Percentiles rank a stretch among this genome's conserved stretches.
Evolutionary conservation across 768 basidiomycete genomes (phyloP).

Genomic region (Tremella yokohamensis): DNA sequence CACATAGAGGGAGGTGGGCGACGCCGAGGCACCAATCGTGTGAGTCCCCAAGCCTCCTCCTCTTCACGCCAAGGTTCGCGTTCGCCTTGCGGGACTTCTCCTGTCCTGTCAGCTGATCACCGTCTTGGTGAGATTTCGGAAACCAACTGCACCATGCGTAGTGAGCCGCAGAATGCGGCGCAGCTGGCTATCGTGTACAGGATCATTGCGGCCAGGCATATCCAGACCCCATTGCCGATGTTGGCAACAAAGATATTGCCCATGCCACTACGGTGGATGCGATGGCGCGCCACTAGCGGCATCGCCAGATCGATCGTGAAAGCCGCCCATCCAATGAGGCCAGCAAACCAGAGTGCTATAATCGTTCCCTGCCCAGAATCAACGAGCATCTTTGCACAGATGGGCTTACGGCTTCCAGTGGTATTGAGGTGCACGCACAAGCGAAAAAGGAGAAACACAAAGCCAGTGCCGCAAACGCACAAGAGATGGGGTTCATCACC

Average conservation of each 20-base stretch:
- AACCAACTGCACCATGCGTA: no score
- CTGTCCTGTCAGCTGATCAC: no score
- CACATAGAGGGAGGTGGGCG: no score
- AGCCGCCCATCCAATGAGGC: slow-evolving; percentile 28
- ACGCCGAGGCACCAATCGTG: no score
- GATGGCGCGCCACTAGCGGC: slow-evolving; percentile 25
- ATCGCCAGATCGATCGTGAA: slow-evolving; percentile 36
- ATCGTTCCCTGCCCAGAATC: slow-evolving; percentile 22
- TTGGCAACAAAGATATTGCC: slow-evolving; percentile 17
- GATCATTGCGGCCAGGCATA: slow-evolving; percentile 25
- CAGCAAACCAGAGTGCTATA: slow-evolving; percentile 29
- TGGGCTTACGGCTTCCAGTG: slow-evolving; percentile 35
- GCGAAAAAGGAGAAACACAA: slow-evolving; percentile 39
- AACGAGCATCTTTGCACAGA: background rate
- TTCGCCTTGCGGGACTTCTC: no score
- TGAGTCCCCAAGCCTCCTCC: no score
- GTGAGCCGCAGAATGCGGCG: no score
- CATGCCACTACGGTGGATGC: slow-evolving; percentile 20
- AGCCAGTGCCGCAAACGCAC: slow-evolving; percentile 34
- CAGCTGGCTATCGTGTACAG: no score
- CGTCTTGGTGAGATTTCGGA: no score
- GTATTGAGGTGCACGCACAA: slow-evolving; percentile 31
- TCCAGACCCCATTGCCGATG: slow-evolving; percentile 41
- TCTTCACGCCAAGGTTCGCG: no score
- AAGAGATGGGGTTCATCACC: slow-evolving; percentile 36